Evolutionary conservation across 768 basidiomycete species (phyloP), one percentile per base, ranked within the genome.

Genomic region (Amanita molliuscula): DNA sequence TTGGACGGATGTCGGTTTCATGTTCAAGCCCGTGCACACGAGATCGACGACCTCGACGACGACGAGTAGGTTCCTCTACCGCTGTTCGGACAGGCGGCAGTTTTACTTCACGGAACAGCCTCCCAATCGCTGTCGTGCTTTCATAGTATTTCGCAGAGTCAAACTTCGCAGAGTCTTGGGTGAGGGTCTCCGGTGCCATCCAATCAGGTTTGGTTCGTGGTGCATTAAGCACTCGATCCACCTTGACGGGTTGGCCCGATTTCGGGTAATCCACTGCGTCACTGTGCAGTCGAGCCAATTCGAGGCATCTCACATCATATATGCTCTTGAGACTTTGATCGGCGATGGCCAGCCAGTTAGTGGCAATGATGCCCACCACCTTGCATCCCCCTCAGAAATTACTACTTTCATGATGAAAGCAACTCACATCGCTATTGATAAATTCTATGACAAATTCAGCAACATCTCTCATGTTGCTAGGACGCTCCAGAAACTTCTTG

Each of bases 361-460:
- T 76, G 0, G 80, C 76, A 29, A 84, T 73, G 20, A 82, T 70
- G 6, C 82, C 82, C 11, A 87, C 65, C 21, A 77, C 71, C 77
- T 79, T 51, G 16, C 4, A n/a, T 13, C 11, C 48, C 13, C n/a
- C 7, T 48, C 13, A 48, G 48, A 20, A 40, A 18, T 28, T 26
- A 40, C 23, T 23, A 37, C 16, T 15, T 29, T 8, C 13, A 44
- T 46, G 38, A 28, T 9, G 23, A 16, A 34, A 36, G 15, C 33
- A 25, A 66, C 75, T 52, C 54, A 80, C 78, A 55, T 87, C 81
- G 37, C 74, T 80, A 57, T 68, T 77, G 51, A 86, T 81, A 52
- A 79, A 86, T 50, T 86, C 80, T 47, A 79, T 72, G 1, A 88
- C 73, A 57, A 86, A 88, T 44, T 84, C 76, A 0, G 77, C 79